phyloP scores from a whole-genome alignment of 1,139 yeast species.

The Scheffersomyces insectosa region DNA sequence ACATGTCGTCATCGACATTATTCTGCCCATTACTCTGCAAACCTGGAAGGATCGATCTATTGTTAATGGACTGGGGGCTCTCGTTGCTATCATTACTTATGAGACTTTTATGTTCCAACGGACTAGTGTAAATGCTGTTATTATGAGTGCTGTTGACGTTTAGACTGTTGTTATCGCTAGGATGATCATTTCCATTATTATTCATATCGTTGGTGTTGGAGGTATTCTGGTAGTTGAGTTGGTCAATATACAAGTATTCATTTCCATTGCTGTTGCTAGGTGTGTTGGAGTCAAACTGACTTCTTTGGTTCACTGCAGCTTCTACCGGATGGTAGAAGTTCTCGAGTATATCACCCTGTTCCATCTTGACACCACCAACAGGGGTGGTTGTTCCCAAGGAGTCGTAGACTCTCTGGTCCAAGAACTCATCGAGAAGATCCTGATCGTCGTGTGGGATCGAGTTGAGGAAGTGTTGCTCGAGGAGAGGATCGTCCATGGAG shows the following conservation, averaged over 20 bases:
- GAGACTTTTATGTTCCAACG: slow-evolving; percentile 8
- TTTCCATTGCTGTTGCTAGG: slow-evolving; percentile 5
- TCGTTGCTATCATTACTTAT: slow-evolving; percentile 1
- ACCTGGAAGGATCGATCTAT: no score
- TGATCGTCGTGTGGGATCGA: slow-evolving; percentile 29
- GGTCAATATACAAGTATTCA: slow-evolving; percentile 25
- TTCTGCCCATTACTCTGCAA: no score
- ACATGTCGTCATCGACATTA: slow-evolving; percentile 1
- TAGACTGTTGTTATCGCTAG: neutral
- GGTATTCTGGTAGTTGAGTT: slow-evolving; percentile 12
- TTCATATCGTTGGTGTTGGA: neutral
- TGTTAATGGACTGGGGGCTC: slow-evolving; percentile 3
- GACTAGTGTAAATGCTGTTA: slow-evolving; percentile 16
- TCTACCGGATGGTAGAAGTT: slow-evolving; percentile 9
- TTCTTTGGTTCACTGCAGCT: neutral
- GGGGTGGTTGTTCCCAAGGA: slow-evolving; percentile 31
- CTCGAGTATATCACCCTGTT: slow-evolving; percentile 16
- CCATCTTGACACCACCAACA: slow-evolving; percentile 13
- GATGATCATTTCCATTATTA: neutral
- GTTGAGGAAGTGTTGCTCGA: slow-evolving; percentile 16
- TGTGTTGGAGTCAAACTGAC: neutral
- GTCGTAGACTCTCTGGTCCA: slow-evolving; percentile 58
- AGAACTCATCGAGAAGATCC: slow-evolving; percentile 54
- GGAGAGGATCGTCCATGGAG: slow-evolving; percentile 14
- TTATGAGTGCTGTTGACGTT: slow-evolving; percentile 4